These are phyloP conservation scores for Pythium rishiriense DNA, from an alignment of 352 stramenopile species.

Conservation along the genomic window DNA sequence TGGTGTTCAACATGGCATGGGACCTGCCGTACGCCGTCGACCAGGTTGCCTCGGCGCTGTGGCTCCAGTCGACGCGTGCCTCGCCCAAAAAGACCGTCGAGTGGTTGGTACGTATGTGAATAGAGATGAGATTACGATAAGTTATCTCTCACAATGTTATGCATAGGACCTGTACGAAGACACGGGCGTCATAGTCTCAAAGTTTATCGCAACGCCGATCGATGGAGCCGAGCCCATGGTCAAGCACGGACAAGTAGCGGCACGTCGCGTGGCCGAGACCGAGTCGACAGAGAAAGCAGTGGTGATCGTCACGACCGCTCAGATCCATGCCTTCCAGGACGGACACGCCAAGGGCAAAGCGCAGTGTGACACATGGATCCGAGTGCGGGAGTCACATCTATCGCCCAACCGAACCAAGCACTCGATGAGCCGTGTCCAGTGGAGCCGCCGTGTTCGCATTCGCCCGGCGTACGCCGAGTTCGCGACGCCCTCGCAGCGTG, in stretches of 20 bases:
- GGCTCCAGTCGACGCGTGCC: slow-evolving; percentile 1
- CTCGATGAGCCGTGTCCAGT: neutral
- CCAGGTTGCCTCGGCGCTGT: neutral
- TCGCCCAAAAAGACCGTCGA: neutral
- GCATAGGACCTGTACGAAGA: slow-evolving; percentile 1
- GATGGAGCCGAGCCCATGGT: neutral
- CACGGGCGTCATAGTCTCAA: neutral
- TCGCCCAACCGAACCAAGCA: neutral
- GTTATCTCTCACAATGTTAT: neutral
- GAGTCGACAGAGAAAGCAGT: neutral
- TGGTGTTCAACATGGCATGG: slow-evolving; percentile 4
- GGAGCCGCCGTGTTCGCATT: slow-evolving; percentile 1
- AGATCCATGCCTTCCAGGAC: neutral
- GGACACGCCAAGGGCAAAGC: neutral
- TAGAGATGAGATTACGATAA: too few relatives aligned
- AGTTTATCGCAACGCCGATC: neutral
- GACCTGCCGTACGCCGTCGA: neutral
- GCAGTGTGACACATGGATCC: neutral
- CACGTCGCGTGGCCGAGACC: neutral
- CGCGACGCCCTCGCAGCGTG: neutral
- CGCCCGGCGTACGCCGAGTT: neutral
- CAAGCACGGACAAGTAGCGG: neutral
- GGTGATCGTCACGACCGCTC: neutral
- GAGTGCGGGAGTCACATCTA: too few relatives aligned
- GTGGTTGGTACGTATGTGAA: slow-evolving; percentile 1